Conservation (phyloP, 2,329 filamentous ascomycete species). For the Penicillium griseofulvum region DNA sequence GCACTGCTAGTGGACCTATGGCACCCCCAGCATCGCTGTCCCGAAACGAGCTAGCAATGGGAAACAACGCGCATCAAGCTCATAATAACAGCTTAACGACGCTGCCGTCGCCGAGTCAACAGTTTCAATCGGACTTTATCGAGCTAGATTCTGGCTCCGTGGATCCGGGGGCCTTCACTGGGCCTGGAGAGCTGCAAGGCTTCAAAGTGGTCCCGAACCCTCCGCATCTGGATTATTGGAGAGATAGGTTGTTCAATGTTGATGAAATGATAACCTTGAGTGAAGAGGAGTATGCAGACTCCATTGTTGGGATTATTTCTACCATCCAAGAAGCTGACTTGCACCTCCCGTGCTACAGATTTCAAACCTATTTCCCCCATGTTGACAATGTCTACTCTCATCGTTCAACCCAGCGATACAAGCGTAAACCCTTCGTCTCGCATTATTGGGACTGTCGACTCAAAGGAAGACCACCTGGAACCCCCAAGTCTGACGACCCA, state of each 20-base stretch:
- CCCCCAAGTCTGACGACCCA: conserved; percentile 74
- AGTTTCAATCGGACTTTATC: conserved; percentile 19
- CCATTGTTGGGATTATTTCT: conserved; percentile 2
- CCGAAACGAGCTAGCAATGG: conserved; percentile 10
- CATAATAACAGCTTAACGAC: conserved; percentile 21
- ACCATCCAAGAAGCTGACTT: neutral
- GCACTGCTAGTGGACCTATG: neutral
- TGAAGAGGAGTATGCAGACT: conserved; percentile 64
- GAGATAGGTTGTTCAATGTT: conserved; percentile 71
- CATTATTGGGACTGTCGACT: conserved; percentile 84
- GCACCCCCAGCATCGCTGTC: neutral
- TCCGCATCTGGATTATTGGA: conserved; percentile 66
- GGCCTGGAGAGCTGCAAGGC: conserved; percentile 25
- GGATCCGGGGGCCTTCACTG: conserved; percentile 24
- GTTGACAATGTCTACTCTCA: conserved; percentile 84
- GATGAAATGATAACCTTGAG: conserved; percentile 69
- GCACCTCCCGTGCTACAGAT: conserved; percentile 48
- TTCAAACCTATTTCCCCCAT: conserved; percentile 77
- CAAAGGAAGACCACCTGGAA: conserved; percentile 75
- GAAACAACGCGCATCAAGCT: conserved; percentile 9
- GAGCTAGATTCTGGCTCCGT: conserved; percentile 9
- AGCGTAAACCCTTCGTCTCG: conserved; percentile 76
- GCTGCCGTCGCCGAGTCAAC: conserved; percentile 17
- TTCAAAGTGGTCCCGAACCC: conserved; percentile 62
- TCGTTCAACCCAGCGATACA: conserved; percentile 76